phyloP scores from a whole-genome alignment of 768 basidiomycete genomes.

The Serendipita indica region DNA sequence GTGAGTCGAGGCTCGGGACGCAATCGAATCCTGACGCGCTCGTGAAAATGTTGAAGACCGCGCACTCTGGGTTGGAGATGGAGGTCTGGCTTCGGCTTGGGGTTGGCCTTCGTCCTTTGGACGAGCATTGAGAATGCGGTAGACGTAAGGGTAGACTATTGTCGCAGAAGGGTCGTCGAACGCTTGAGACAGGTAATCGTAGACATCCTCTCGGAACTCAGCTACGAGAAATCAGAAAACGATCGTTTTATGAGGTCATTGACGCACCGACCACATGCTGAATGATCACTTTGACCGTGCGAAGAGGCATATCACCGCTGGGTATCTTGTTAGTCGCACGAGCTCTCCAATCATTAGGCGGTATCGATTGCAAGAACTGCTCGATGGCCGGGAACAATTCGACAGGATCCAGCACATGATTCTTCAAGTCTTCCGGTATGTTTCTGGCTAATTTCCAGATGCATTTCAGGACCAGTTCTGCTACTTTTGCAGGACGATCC shows the following conservation, averaged over 20 bases:
- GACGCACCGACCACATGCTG: slow-evolving; percentile 89
- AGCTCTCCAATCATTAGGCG: slow-evolving; percentile 92
- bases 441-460: slow-evolving; percentile 96
- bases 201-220: slow-evolving; percentile 76
- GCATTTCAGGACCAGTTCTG: slow-evolving; percentile 88
- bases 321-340: slow-evolving; percentile 83
- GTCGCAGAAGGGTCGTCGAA: slow-evolving; percentile 97
- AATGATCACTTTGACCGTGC: slow-evolving; percentile 96
- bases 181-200: slow-evolving; percentile 75
- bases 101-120: slow-evolving; percentile 5
- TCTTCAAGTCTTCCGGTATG: slow-evolving; percentile 79
- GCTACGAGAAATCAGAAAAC: slow-evolving; percentile 29
- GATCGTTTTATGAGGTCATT: not conserved
- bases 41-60: slow-evolving; percentile 6
- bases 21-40: not conserved
- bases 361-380: slow-evolving; percentile 81
- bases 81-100: slow-evolving; percentile 25
- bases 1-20: not conserved
- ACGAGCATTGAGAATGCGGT: slow-evolving; percentile 58
- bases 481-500: slow-evolving; percentile 73
- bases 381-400: slow-evolving; percentile 87
- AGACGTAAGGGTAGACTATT: slow-evolving; percentile 91
- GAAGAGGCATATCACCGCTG: slow-evolving; percentile 92
- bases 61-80: slow-evolving; percentile 36
- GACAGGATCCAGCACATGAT: slow-evolving; percentile 65